Conservation (phyloP, 257 asterid species). For the Petrea volubilis region DNA sequence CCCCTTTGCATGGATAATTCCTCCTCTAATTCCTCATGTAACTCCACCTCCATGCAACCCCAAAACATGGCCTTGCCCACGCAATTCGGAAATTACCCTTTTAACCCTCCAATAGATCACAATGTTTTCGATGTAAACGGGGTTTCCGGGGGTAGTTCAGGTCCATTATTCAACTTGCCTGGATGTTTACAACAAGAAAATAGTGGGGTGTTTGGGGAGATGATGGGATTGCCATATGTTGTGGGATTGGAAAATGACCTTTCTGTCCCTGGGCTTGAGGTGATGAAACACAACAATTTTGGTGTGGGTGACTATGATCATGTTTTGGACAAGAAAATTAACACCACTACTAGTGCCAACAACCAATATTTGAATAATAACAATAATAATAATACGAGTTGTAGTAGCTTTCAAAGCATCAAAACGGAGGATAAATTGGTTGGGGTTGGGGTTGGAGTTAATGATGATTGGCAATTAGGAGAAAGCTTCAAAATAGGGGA, state of each 20-base stretch:
- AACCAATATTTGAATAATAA: conserved; percentile 12
- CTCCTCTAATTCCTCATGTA: conserved; percentile 52
- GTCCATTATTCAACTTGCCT: conserved; percentile 32
- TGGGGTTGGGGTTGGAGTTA: conserved; percentile 52
- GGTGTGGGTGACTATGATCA: conserved; percentile 36
- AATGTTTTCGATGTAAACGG: conserved; percentile 27
- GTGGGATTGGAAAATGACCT: conserved; percentile 68
- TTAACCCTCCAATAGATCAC: conserved; percentile 25
- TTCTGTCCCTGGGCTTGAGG: conserved; percentile 65
- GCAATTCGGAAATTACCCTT: conserved; percentile 57
- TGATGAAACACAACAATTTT: conserved; percentile 26
- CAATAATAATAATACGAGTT: conserved; percentile 4
- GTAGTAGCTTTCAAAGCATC: conserved; percentile 27
- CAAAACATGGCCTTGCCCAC: conserved; percentile 23
- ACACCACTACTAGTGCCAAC: conserved; percentile 15
- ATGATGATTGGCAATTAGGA: conserved; percentile 70
- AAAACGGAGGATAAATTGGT: conserved; percentile 57
- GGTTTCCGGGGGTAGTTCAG: background rate
- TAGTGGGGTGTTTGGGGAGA: conserved; percentile 54
- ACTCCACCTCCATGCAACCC: conserved; percentile 56
- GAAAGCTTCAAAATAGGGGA: conserved; percentile 77
- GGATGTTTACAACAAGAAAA: conserved; percentile 32
- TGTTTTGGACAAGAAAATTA: conserved; percentile 32
- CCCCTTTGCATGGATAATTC: conserved; percentile 61
- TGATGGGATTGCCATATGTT: conserved; percentile 47